phyloP scores from a whole-genome alignment of 208 protist species.

The Leishmania gerbilli region DNA sequence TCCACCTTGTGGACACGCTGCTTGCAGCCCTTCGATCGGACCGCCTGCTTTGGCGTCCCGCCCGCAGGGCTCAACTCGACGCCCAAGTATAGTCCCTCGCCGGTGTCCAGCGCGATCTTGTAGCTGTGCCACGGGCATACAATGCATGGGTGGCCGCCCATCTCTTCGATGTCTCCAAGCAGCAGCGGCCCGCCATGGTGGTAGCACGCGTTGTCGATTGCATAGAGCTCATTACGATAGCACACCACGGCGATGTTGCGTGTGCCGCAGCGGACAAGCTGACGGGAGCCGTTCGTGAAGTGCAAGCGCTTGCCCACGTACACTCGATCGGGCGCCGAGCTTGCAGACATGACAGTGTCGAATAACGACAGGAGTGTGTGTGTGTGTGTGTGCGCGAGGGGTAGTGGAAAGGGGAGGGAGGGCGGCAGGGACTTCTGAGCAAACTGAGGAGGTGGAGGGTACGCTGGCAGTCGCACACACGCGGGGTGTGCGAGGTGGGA shows the following conservation, averaged over 20 bases:
- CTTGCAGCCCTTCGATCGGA: conserved; percentile 86
- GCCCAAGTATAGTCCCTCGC: conserved; percentile 87
- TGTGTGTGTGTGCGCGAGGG: background rate
- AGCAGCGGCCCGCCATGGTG: conserved; percentile 91
- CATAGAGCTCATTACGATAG: conserved; percentile 67
- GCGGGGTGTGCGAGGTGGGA: background rate
- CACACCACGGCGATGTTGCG: conserved; percentile 86
- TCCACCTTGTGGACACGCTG: conserved; percentile 78
- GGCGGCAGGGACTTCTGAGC: conserved; percentile 8
- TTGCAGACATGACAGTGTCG: conserved; percentile 2
- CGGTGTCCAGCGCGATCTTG: conserved; percentile 86
- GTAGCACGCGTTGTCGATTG: conserved; percentile 93
- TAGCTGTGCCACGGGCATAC: conserved; percentile 93
- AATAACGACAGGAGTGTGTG: background rate
- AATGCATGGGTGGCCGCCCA: conserved; percentile 87
- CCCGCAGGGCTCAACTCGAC: conserved; percentile 50
- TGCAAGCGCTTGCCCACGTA: conserved; percentile 31
- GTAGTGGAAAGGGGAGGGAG: background rate
- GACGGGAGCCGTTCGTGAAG: conserved; percentile 50
- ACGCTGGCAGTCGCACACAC: background rate
- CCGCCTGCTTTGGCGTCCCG: conserved; percentile 29
- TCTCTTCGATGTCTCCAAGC: conserved; percentile 90
- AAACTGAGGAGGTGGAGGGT: background rate
- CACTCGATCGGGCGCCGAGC: conserved; percentile 19
- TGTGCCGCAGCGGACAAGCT: conserved; percentile 78